phyloP scores from a whole-genome alignment of 345 rosid species.

The Linum tenue region DNA sequence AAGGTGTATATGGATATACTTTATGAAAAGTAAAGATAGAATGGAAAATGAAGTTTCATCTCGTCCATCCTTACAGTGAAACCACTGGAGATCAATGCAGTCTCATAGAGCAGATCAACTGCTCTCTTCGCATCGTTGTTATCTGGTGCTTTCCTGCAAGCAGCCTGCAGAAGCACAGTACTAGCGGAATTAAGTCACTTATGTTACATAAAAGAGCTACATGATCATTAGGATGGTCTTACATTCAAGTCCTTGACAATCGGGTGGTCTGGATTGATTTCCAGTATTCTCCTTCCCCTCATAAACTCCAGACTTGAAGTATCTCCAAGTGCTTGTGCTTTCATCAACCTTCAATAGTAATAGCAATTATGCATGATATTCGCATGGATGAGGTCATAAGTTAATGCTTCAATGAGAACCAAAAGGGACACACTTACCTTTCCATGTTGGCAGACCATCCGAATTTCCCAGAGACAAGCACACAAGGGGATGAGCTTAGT shows the following conservation, averaged over 20 bases:
- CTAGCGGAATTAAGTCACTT: background rate
- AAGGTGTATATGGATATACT: background rate
- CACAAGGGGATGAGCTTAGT: conserved; percentile 89
- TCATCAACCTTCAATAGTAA: conserved; percentile 55
- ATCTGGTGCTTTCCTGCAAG: conserved; percentile 84
- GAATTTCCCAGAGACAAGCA: conserved; percentile 94
- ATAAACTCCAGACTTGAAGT: conserved; percentile 94
- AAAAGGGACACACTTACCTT: conserved; percentile 40
- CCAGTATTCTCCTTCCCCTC: conserved; percentile 93
- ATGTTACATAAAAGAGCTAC: background rate
- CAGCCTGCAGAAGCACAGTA: conserved; percentile 45
- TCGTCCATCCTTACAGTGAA: conserved; percentile 50
- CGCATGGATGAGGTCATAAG: conserved; percentile 1
- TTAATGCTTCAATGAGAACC: background rate
- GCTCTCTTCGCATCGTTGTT: conserved; percentile 84
- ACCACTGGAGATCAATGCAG: conserved; percentile 97
- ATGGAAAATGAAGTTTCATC: background rate
- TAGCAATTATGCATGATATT: conserved; percentile 9
- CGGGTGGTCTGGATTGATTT: conserved; percentile 93
- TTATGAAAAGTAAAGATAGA: background rate
- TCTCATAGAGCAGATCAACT: conserved; percentile 81
- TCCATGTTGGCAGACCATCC: conserved; percentile 99
- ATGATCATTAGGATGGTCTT: conserved; percentile 16
- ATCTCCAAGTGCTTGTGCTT: conserved; percentile 98
- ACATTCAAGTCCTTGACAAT: conserved; percentile 80